phyloP scores from a whole-genome alignment of 176 grass and related monocot species.

The Pontederia paniculata region DNA sequence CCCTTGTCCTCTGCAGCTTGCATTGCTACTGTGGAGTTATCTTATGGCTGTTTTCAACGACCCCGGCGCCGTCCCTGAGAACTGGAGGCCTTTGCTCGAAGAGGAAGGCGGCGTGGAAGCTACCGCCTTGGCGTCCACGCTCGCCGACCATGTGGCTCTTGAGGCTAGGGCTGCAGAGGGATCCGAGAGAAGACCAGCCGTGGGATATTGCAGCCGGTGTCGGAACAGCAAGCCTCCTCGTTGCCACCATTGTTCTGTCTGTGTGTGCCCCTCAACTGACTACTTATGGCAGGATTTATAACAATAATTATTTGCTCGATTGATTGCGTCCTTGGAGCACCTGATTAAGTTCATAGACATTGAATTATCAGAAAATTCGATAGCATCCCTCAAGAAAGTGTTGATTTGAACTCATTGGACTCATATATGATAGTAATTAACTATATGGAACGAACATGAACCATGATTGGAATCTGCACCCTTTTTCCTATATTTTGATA shows the following conservation, averaged over 20 bases:
- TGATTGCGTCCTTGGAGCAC: too few species aligned
- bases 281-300: neutral
- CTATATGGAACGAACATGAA: too few species aligned
- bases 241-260: constrained; percentile 92
- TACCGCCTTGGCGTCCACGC: constrained; percentile 9
- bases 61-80: constrained; percentile 69
- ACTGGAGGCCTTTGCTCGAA: constrained; percentile 58
- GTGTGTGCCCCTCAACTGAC: constrained; percentile 36
- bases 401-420: too few species aligned
- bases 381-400: too few species aligned
- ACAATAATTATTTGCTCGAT: too few species aligned
- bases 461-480: too few species aligned
- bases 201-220: constrained; percentile 54
- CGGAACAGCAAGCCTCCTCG: constrained; percentile 82
- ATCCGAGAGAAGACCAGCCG: constrained; percentile 28
- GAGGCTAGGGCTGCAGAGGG: constrained; percentile 33
- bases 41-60: constrained; percentile 66
- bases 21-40: constrained; percentile 70
- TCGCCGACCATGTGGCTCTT: constrained; percentile 20
- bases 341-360: too few species aligned
- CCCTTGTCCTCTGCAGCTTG: constrained; percentile 84
- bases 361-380: too few species aligned
- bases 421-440: too few species aligned
- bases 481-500: too few species aligned
- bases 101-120: constrained; percentile 22